Percentiles rank a stretch among this genome's conserved stretches.
Conservation (phyloP, 805 yeast genomes). For the Peterozyma toletana region DNA sequence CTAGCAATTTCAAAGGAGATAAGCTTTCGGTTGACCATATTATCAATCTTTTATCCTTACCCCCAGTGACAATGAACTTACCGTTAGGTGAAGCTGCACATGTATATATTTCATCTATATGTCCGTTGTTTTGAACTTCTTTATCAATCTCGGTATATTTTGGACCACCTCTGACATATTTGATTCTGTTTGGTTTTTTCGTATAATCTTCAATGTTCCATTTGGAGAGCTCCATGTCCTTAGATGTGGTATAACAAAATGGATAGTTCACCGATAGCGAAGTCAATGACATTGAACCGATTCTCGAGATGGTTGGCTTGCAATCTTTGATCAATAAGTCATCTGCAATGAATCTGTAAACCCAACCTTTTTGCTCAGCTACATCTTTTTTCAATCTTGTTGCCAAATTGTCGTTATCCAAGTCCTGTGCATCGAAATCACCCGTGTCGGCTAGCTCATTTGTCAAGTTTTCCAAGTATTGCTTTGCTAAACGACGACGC, state of each 20-base stretch:
- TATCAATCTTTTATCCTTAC: slow-evolving; percentile 70
- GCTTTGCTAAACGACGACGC: slow-evolving; percentile 89
- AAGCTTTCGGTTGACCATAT: slow-evolving; percentile 83
- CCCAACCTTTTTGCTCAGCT: slow-evolving; percentile 81
- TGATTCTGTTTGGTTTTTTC: slow-evolving; percentile 60
- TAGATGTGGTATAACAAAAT: slow-evolving; percentile 70
- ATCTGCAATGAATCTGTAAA: slow-evolving; percentile 62
- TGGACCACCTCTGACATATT: slow-evolving; percentile 57
- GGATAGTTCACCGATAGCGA: slow-evolving; percentile 50
- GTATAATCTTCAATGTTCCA: slow-evolving; percentile 57
- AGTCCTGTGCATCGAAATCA: slow-evolving; percentile 82
- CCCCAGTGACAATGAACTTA: slow-evolving; percentile 84
- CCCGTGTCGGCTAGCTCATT: slow-evolving; percentile 37
- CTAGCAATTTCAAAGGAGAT: slow-evolving; percentile 69
- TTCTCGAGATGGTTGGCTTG: slow-evolving; percentile 39
- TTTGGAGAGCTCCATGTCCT: slow-evolving; percentile 72
- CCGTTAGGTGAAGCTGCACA: slow-evolving; percentile 88
- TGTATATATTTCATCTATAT: slow-evolving; percentile 66
- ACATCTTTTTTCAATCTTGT: slow-evolving; percentile 80
- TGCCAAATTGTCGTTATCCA: slow-evolving; percentile 81
- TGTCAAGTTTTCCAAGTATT: slow-evolving; percentile 76
- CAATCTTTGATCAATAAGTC: slow-evolving; percentile 34
- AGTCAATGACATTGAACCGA: slow-evolving; percentile 55
- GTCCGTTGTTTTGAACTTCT: slow-evolving; percentile 61
- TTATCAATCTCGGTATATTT: slow-evolving; percentile 32